phyloP scores from a whole-genome alignment of 495 filamentous ascomycete genomes.

The Aspergillus conjunctus region DNA sequence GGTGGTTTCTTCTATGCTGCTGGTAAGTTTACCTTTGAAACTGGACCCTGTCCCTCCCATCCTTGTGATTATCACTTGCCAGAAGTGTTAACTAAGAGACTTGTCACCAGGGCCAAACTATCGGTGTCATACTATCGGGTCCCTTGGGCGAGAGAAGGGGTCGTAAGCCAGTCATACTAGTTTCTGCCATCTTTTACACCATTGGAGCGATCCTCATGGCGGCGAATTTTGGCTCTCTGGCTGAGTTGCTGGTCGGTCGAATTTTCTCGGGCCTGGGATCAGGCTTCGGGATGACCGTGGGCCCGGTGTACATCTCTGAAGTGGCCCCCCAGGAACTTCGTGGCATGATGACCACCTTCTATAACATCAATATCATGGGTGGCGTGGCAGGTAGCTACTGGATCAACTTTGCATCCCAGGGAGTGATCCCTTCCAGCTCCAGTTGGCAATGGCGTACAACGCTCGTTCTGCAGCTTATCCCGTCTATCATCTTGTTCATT shows the following conservation, averaged over 20 bases:
- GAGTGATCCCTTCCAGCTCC: conserved; percentile 46
- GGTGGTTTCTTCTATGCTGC: conserved; percentile 30
- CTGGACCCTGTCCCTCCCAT: too few species aligned
- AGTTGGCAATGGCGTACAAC: conserved; percentile 68
- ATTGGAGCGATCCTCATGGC: conserved; percentile 31
- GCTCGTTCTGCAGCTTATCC: conserved; percentile 59
- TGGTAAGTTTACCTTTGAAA: conserved; percentile 26
- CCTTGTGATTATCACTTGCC: neutral
- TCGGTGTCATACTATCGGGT: conserved; percentile 24
- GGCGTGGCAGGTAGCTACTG: conserved; percentile 82
- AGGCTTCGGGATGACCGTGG: conserved; percentile 73
- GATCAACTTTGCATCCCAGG: conserved; percentile 61
- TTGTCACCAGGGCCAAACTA: conserved; percentile 18
- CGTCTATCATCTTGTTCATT: conserved; percentile 57
- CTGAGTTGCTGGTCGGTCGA: conserved; percentile 62
- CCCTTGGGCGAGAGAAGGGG: conserved; percentile 25
- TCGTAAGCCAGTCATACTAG: conserved; percentile 26
- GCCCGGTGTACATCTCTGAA: conserved; percentile 65
- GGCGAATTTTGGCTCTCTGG: conserved; percentile 28
- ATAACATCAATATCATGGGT: conserved; percentile 76
- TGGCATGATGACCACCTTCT: conserved; percentile 70
- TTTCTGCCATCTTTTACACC: conserved; percentile 24
- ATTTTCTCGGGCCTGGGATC: conserved; percentile 73
- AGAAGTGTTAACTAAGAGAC: neutral
- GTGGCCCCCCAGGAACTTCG: conserved; percentile 54